Evolutionary conservation across 306 rosid species (phyloP), one percentile per base, ranked within the genome.

Genomic region (Herpetospermum pedunculosum): DNA sequence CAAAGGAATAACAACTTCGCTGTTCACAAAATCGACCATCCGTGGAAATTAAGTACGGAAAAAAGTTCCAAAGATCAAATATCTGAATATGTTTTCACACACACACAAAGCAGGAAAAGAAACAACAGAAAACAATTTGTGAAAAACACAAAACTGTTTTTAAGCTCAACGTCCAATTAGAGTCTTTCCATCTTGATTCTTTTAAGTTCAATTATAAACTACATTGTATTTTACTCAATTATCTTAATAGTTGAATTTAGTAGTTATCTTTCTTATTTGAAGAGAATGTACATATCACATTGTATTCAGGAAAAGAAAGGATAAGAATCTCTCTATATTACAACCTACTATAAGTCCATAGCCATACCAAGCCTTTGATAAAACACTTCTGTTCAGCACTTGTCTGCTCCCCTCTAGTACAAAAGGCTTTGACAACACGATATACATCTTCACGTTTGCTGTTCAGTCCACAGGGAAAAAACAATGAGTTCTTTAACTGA

Each of bases 381-480:
- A 85, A 91, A 37, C 44, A 50, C 82, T 87, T 91, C 78, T 80
- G 87, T 83, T 94, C 99, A 78, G 88, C 87, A 81, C 67, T 88
- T 70, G 71, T 80, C 96, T 90, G 85, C 48, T 89, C 97, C 44
- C 89, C 89, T 81, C 77, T 87, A 8, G 84, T 73, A 62, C 88
- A 85, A 85, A 88, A 82, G 35, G 96, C 88, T 85, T 88, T 91
- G 80, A 94, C 79, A 0, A 87, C 95, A 71, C 85, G 88, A 77
- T 91, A 94, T 18, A 94, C 84, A 76, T 94, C 96, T 81, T 89
- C 99, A 26, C 99, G 96, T 60, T 86, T 83, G 77, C 99, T 94
- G 85, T 79, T 83, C 75, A 75, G 74, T 72, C 77, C 80, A 81
- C 78, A 79, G 38, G 60, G 60, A 72, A 65, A 25, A 57, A 55